These are phyloP conservation scores for Echium plantagineum DNA, from an alignment of 257 asterid species.

Conservation along the genomic window DNA sequence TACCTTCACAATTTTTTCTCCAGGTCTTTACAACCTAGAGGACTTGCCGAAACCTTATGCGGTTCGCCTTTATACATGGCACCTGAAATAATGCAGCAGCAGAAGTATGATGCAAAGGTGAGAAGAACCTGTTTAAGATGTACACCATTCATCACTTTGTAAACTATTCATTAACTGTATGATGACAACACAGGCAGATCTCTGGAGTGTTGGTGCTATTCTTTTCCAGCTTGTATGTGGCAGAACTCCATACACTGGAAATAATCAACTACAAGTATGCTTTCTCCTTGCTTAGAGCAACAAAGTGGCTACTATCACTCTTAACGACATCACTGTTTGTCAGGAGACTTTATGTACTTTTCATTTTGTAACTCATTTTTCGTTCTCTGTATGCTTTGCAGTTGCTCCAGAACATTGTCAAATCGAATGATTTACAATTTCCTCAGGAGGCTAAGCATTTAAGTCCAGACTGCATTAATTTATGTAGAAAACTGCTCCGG, in stretches of 20 bases:
- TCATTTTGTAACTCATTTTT: no score
- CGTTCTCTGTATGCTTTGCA: no score
- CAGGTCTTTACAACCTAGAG: conserved; percentile 71
- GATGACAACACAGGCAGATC: conserved; percentile 72
- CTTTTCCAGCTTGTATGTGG: conserved; percentile 83
- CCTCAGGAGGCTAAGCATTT: conserved; percentile 58
- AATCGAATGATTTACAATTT: conserved; percentile 62
- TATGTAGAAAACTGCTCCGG: conserved; percentile 68
- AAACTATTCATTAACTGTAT: conserved; percentile 20
- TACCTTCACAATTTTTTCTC: conserved; percentile 4
- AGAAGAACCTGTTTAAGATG: conserved; percentile 13
- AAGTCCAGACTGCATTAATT: conserved; percentile 52
- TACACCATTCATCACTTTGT: conserved; percentile 8
- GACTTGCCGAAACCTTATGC: conserved; percentile 81
- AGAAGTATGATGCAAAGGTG: conserved; percentile 92
- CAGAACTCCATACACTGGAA: conserved; percentile 79
- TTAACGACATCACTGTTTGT: no score
- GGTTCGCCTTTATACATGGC: conserved; percentile 98
- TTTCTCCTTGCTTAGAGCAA: conserved; percentile 12
- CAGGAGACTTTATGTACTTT: no score
- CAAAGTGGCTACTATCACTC: no score
- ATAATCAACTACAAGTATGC: conserved; percentile 52
- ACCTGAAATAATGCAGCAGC: conserved; percentile 85
- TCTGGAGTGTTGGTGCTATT: conserved; percentile 94
- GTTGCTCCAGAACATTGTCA: conserved; percentile 83